Evolutionary conservation across 2,329 filamentous ascomycete species (phyloP).

Genomic region (Alternaria consortialis): DNA sequence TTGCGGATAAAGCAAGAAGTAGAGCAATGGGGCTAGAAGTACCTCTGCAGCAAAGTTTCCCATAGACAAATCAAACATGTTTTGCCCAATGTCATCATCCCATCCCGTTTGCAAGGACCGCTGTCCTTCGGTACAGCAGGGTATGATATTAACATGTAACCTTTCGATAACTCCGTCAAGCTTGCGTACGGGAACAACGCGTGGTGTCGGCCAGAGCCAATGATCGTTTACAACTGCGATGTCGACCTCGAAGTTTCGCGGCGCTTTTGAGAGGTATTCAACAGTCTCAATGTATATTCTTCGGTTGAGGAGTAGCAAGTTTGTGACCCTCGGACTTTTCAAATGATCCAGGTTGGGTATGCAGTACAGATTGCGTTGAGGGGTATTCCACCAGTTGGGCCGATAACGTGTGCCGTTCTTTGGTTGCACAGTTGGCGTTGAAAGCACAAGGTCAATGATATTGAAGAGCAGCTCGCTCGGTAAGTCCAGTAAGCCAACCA

Average conservation of each 20-base stretch:
- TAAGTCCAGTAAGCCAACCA: slow-evolving; percentile 21
- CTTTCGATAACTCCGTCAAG: slow-evolving; percentile 5
- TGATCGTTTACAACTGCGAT: slow-evolving; percentile 1
- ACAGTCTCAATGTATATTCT: not conserved
- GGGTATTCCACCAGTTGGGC: not conserved
- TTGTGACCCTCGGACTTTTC: not conserved
- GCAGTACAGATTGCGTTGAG: slow-evolving; percentile 8
- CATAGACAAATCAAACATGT: not conserved
- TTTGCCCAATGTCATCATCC: not conserved
- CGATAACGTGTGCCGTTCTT: slow-evolving; percentile 14
- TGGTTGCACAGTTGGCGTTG: not conserved
- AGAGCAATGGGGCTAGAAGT: not conserved
- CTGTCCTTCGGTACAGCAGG: not conserved
- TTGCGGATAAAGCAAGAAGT: not conserved
- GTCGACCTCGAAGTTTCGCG: slow-evolving; percentile 5
- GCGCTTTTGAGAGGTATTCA: slow-evolving; percentile 2
- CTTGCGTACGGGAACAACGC: not conserved
- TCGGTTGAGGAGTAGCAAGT: not conserved
- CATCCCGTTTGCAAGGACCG: not conserved
- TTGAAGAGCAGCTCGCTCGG: slow-evolving; percentile 22
- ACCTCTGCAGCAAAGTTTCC: not conserved
- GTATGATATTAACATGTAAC: slow-evolving; percentile 1
- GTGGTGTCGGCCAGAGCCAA: slow-evolving; percentile 8
- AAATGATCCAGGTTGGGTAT: slow-evolving; percentile 2
- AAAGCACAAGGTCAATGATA: slow-evolving; percentile 19